Percentiles rank a stretch among this genome's conserved stretches.
These are phyloP conservation scores for Metarhizium album DNA, from an alignment of 2,329 filamentous ascomycete species.

Conservation along the genomic window DNA sequence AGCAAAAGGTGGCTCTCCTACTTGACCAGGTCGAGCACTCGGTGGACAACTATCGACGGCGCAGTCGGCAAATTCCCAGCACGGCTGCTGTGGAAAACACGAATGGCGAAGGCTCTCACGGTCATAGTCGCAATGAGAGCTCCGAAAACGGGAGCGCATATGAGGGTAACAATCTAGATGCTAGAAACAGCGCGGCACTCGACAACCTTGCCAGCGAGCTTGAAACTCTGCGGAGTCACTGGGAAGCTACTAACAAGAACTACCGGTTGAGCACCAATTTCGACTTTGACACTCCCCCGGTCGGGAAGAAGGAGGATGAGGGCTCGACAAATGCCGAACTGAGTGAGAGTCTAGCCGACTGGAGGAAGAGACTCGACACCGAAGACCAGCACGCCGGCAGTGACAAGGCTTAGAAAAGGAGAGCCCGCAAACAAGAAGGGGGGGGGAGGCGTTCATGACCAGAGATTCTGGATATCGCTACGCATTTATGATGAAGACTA, in stretches of 20 bases:
- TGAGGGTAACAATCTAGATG: constrained; percentile 37
- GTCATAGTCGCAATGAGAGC: constrained; percentile 43
- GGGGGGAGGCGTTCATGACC: background rate
- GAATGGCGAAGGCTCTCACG: constrained; percentile 27
- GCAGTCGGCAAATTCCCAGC: constrained; percentile 46
- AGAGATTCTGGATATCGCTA: constrained; percentile 12
- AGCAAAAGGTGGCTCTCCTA: constrained; percentile 84
- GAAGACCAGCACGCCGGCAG: constrained; percentile 24
- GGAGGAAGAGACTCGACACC: constrained; percentile 65
- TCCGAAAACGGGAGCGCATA: constrained; percentile 54
- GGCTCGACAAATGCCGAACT: constrained; percentile 34
- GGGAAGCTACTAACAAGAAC: constrained; percentile 93
- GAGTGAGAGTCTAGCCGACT: constrained; percentile 65
- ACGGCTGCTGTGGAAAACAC: constrained; percentile 22
- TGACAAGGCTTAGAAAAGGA: constrained; percentile 2
- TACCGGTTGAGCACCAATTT: constrained; percentile 85
- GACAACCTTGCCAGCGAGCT: constrained; percentile 89
- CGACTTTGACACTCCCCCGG: constrained; percentile 56
- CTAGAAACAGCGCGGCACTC: constrained; percentile 56
- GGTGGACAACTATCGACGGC: constrained; percentile 88
- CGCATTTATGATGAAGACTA: constrained; percentile 19
- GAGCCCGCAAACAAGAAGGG: background rate
- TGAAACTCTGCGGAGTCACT: constrained; percentile 79
- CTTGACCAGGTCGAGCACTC: constrained; percentile 90
- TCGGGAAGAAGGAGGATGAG: constrained; percentile 34